A percentile compares a stretch with the other conserved stretches of the same genome.
Conservation (phyloP, 2,329 filamentous ascomycete species). For the Cladosporium halotolerans region DNA sequence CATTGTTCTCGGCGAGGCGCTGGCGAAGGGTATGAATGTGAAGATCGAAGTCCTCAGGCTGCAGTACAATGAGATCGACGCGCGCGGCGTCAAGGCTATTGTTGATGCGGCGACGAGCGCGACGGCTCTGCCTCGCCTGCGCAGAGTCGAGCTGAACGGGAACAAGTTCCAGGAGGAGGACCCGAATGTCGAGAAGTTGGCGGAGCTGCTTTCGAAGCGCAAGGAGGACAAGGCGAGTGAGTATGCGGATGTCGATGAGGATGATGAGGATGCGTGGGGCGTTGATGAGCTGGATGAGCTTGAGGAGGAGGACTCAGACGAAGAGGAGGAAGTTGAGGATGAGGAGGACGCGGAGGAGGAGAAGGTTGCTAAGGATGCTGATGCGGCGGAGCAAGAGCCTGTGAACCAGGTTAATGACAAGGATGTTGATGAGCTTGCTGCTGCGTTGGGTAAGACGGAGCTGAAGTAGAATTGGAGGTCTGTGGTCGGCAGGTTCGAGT, state of each 20-base stretch:
- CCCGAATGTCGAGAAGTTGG: constrained; percentile 59
- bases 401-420: constrained; percentile 65
- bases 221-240: constrained; percentile 50
- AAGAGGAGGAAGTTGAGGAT: constrained; percentile 60
- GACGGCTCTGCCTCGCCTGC: constrained; percentile 62
- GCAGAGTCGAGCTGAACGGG: constrained; percentile 87
- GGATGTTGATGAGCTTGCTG: constrained; percentile 74
- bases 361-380: constrained; percentile 59
- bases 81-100: constrained; percentile 65
- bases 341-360: constrained; percentile 42
- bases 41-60: constrained; percentile 75
- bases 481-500: no score
- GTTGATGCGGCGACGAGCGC: constrained; percentile 57
- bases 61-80: constrained; percentile 91
- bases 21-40: constrained; percentile 68
- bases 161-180: constrained; percentile 93
- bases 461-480: constrained; percentile 22
- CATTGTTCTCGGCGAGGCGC: constrained; percentile 63
- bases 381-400: constrained; percentile 67
- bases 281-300: constrained; percentile 82
- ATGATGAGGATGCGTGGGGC: constrained; percentile 77
- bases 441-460: constrained; percentile 65
- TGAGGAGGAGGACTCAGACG: constrained; percentile 64
- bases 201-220: constrained; percentile 48
- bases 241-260: constrained; percentile 50